Evolutionary conservation across 2,329 filamentous ascomycete species (phyloP), one percentile per base, ranked within the genome.

Genomic region (Sporothrix sp.): DNA sequence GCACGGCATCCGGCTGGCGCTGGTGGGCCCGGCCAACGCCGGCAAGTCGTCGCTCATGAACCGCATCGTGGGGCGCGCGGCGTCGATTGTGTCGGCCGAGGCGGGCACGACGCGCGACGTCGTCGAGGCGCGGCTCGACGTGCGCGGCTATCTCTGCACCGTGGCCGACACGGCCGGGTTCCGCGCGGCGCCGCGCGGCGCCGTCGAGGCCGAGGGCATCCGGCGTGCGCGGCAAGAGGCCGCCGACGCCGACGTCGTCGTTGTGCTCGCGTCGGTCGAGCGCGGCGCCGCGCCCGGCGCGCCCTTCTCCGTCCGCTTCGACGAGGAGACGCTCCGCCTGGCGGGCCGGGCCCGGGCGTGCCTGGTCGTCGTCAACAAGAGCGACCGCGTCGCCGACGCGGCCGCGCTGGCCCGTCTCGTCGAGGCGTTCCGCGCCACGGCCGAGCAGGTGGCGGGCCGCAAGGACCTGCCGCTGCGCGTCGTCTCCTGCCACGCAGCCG

Each of bases 21-120:
- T 98, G 3, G 71, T 98, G 1, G 93, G 93, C 0, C 88, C 90
- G 7, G 93, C 93, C 1, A 98, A 98, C 61, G 89, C 84, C 0
- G 93, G 93, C 13, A 98, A 98, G 66, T 96, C 90, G 64, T 96
- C 89, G 13, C 67, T 98, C 53, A 79, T 98, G 67, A 98, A 98
- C 63, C 73, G 82, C 20, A 78, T 98, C 46, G 87, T 96, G 3
- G 91, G 93, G 0, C 76, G 90, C 48, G 91, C 97, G 64, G 93
- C 93, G 2, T 94, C 90, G 3, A 98, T 98, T 59, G 93, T 98
- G 7, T 95, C 89, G 39, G 76, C 81, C 1, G 90, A 97, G 68
- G 89, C 89, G 35, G 93, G 93, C 0, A 98, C 93, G 1, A 98
- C 93, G 7, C 73, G 93, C 54, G 93, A 98, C 68, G 83, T 98